These are phyloP conservation scores for Globisporangium cystogenes DNA, from an alignment of 352 stramenopile genomes.

Conservation along the genomic window DNA sequence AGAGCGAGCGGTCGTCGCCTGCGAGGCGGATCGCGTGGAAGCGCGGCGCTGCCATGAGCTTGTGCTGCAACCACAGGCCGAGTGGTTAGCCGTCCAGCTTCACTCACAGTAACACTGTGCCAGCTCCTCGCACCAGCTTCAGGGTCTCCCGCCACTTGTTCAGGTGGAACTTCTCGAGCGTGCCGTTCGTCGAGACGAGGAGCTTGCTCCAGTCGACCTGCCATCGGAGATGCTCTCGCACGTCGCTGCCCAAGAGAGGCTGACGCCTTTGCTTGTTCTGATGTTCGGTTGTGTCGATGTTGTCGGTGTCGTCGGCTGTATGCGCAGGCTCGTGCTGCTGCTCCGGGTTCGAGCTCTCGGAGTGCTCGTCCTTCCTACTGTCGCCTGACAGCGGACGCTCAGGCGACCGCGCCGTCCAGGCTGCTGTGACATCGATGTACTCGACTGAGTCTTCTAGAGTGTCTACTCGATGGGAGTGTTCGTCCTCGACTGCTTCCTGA, in stretches of 20 bases:
- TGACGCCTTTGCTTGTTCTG: not conserved
- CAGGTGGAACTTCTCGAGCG: slow-evolving; percentile 54
- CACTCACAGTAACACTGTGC: not conserved
- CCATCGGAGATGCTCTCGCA: slow-evolving; percentile 1
- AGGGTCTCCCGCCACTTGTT: slow-evolving; percentile 62
- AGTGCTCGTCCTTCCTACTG: not conserved
- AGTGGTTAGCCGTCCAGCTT: not conserved
- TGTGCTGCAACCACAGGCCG: slow-evolving; percentile 16
- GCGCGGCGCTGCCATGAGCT: slow-evolving; percentile 26
- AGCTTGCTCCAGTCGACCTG: slow-evolving; percentile 7
- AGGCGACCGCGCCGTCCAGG: slow-evolving; percentile 3
- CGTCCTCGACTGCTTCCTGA: not conserved
- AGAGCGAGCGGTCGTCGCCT: slow-evolving; percentile 56
- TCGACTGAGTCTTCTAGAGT: not conserved
- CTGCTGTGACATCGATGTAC: slow-evolving; percentile 10
- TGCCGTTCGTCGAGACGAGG: slow-evolving; percentile 21
- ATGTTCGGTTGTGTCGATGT: not conserved
- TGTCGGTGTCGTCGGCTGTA: not conserved
- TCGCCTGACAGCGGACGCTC: not conserved
- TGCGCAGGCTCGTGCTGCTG: not conserved
- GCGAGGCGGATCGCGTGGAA: slow-evolving; percentile 49
- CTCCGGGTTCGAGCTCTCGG: not conserved
- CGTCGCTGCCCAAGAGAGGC: not conserved
- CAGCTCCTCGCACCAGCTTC: slow-evolving; percentile 26
- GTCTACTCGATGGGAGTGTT: not conserved